Percentiles rank a stretch among this genome's conserved stretches.
Evolutionary conservation across 352 stramenopile species (phyloP).

Genomic region (Phytophthora lateralis): DNA sequence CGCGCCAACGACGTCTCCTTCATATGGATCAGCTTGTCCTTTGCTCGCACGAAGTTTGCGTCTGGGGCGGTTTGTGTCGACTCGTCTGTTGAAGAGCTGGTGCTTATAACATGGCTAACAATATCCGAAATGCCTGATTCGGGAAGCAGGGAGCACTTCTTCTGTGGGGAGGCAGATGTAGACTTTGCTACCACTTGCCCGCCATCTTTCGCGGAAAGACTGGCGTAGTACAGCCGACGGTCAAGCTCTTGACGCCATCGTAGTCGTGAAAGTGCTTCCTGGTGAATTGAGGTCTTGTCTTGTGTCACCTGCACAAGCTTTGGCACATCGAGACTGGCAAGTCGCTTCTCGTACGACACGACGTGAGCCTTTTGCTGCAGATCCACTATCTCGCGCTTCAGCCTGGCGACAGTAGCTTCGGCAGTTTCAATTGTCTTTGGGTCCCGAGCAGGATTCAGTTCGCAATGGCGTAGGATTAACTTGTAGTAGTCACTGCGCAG

Average conservation of each 20-base stretch:
- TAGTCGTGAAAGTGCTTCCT: constrained; percentile 61
- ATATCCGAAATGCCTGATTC: neutral
- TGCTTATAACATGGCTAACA: neutral
- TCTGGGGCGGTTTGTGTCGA: constrained; percentile 27
- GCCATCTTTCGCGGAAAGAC: constrained; percentile 28
- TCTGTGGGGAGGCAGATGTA: constrained; percentile 1
- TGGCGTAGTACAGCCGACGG: constrained; percentile 50
- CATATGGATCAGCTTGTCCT: constrained; percentile 82
- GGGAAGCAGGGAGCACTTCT: constrained; percentile 14
- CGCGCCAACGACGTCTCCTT: constrained; percentile 63
- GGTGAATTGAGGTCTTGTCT: constrained; percentile 72
- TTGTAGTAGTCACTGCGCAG: constrained; percentile 86
- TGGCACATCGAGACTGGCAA: constrained; percentile 62
- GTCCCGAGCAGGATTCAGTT: constrained; percentile 76
- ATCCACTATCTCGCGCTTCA: constrained; percentile 71
- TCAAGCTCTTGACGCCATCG: constrained; percentile 74
- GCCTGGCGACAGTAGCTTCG: constrained; percentile 60
- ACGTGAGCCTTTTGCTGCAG: constrained; percentile 77
- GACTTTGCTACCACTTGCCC: constrained; percentile 1
- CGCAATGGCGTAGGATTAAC: constrained; percentile 77
- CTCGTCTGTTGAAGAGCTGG: constrained; percentile 17
- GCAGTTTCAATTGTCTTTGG: constrained; percentile 78
- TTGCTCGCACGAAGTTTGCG: constrained; percentile 59
- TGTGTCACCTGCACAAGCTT: constrained; percentile 70
- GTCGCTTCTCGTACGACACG: constrained; percentile 67